These are phyloP conservation scores for Aspergillus ustus DNA, from an alignment of 2,329 filamentous ascomycete species.

Conservation along the genomic window DNA sequence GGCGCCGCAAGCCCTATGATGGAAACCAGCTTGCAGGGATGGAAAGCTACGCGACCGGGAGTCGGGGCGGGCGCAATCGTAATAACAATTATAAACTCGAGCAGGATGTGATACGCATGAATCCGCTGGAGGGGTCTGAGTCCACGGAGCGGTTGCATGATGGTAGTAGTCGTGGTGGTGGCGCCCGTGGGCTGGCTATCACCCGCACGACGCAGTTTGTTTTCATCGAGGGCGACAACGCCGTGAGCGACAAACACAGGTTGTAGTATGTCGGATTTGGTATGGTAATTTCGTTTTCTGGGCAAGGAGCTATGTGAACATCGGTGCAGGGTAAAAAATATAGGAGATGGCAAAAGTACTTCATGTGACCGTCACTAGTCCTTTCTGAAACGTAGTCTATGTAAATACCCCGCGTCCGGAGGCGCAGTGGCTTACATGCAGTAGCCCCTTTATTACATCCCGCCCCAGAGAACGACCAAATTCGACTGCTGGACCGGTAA, in stretches of 20 bases:
- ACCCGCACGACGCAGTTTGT: background rate
- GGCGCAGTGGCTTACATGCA: too few species aligned
- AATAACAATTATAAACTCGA: background rate
- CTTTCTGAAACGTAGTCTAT: too few species aligned
- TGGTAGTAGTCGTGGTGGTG: background rate
- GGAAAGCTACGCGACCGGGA: background rate
- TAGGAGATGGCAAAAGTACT: too few species aligned
- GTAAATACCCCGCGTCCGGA: too few species aligned
- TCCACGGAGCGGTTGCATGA: constrained; percentile 2
- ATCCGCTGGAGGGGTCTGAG: background rate
- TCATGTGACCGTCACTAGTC: too few species aligned
- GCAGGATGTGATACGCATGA: background rate
- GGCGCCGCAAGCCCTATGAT: background rate
- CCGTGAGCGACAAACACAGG: background rate
- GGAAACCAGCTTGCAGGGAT: background rate
- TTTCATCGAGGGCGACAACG: background rate
- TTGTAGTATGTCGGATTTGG: background rate
- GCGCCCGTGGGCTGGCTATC: background rate
- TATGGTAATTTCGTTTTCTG: background rate
- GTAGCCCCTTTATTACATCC: too few species aligned
- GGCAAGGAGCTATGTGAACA: too few species aligned
- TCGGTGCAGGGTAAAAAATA: too few species aligned
- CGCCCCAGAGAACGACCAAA: too few species aligned
- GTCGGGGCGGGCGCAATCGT: background rate
- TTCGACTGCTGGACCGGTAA: too few species aligned